Evolutionary conservation across 2,329 filamentous ascomycete species (phyloP), one percentile per base, ranked within the genome.

Genomic region (Trichoderma oligosporum): DNA sequence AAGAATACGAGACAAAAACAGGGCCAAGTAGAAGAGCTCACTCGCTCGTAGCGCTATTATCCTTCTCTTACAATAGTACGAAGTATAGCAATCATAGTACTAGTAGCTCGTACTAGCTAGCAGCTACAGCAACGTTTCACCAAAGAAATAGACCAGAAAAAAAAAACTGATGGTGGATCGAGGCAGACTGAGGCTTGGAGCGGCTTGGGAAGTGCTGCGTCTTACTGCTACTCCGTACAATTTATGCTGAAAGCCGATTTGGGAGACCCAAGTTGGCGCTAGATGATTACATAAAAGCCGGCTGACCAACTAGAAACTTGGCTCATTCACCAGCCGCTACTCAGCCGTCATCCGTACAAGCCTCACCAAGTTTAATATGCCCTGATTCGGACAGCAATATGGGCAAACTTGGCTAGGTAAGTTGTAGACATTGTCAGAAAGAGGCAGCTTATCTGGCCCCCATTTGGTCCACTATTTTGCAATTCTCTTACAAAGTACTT

Each of bases 121-220:
- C 41, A 42, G 24, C 47, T 24, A 31, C 51, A 29, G 41, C 54
- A 49, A 44, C 54, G 54, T 57, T 57, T 57, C 54, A 57, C 54
- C 36, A 51, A 45, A 6, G n/a, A 18, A 42, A 8, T 14, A 7
- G 3, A 18, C 16, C 18, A n/a, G n/a, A n/a, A n/a, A n/a, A n/a
- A n/a, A n/a, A n/a, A n/a, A n/a, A n/a, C n/a, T n/a, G 53, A 20
- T 31, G 31, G 51, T 55, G 51, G 51, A 55, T 45, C 51, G 22
- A 45, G 47, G 51, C 51, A 9, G 31, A 46, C 38, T 46, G 51
- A 55, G 51, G 51, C 51, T 55, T 55, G 39, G 38, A 27, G 44
- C 20, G 44, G 51, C 45, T 41, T 31, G 27, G 27, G 27, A 11
- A 31, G 27, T 11, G 27, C 27, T 31, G 27, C 5, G 27, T n/a